phyloP scores from a whole-genome alignment of 768 basidiomycete genomes.

The Auricularia sp. region DNA sequence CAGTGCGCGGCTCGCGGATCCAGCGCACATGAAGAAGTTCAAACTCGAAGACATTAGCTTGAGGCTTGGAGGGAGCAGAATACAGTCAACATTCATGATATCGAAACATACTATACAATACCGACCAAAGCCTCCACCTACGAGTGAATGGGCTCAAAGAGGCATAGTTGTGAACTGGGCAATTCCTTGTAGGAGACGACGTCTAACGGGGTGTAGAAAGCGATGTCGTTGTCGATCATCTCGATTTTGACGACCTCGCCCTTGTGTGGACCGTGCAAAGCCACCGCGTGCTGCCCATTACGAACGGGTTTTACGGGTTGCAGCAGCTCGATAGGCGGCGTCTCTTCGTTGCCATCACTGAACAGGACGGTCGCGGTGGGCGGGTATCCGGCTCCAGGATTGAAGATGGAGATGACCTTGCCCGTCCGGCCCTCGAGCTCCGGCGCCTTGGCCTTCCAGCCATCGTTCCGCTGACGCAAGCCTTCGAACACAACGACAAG shows the following conservation, averaged over 20 bases:
- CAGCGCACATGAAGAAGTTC: no score
- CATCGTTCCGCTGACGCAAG: constrained; percentile 12
- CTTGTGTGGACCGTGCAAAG: constrained; percentile 33
- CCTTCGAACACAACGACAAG: constrained; percentile 11
- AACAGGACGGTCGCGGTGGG: constrained; percentile 17
- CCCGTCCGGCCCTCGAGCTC: constrained; percentile 22
- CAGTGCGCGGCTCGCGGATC: no score
- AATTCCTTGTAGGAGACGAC: not conserved
- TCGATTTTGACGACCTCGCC: constrained; percentile 18
- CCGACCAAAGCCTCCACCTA: no score
- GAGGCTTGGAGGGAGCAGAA: no score
- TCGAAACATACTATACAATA: no score
- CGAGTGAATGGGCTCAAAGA: not conserved
- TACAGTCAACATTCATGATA: no score
- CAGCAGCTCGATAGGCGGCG: constrained; percentile 33
- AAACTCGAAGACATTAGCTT: no score
- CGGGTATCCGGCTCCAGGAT: constrained; percentile 19
- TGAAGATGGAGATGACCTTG: constrained; percentile 17
- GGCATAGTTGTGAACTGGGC: not conserved
- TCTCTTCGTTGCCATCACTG: constrained; percentile 19
- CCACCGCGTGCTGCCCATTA: constrained; percentile 39
- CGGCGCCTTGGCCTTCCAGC: constrained; percentile 18
- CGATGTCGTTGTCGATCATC: not conserved
- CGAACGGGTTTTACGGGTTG: constrained; percentile 28
- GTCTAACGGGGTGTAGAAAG: not conserved